Percentiles rank a stretch among this genome's conserved stretches.
phyloP scores from a whole-genome alignment of 2,329 filamentous ascomycete genomes.

The Colletotrichum sp. region DNA sequence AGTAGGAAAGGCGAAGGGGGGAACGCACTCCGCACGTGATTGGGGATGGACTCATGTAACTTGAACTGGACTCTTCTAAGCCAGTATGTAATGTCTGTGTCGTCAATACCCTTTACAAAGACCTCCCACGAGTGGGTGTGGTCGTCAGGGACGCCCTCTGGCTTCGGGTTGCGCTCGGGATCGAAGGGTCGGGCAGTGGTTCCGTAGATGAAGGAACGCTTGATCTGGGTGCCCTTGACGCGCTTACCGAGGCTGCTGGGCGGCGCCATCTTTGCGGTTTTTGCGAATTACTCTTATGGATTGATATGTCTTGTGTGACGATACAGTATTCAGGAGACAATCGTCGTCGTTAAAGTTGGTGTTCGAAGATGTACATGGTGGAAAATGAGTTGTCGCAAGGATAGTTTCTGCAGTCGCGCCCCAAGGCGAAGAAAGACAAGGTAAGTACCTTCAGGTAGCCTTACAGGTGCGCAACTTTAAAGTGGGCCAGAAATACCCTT shows the following conservation, averaged over 20 bases:
- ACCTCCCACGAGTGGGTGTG: constrained; percentile 98
- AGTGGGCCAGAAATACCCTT: not conserved
- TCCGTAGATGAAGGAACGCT: constrained; percentile 74
- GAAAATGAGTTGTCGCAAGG: not conserved
- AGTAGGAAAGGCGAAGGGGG: not conserved
- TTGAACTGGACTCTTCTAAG: constrained; percentile 98
- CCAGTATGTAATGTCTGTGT: constrained; percentile 93
- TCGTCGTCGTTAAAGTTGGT: not conserved
- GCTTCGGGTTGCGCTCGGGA: constrained; percentile 78
- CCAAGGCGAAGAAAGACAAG: not conserved
- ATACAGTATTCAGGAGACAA: not conserved
- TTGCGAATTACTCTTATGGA: not conserved
- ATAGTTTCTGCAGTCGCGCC: not conserved
- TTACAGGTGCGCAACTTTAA: not conserved
- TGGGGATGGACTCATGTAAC: constrained; percentile 94
- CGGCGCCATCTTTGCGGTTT: constrained; percentile 56
- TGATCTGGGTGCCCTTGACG: constrained; percentile 69
- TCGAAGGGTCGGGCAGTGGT: constrained; percentile 82
- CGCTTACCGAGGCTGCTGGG: constrained; percentile 64
- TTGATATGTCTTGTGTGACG: not conserved
- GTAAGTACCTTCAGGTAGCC: not conserved
- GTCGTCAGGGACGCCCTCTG: constrained; percentile 78
- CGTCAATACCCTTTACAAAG: constrained; percentile 89
- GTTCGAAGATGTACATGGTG: not conserved
- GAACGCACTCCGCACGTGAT: constrained; percentile 77